Conservation (phyloP, 345 rosid genomes). For the Psidium friedrichsthalianum region DNA sequence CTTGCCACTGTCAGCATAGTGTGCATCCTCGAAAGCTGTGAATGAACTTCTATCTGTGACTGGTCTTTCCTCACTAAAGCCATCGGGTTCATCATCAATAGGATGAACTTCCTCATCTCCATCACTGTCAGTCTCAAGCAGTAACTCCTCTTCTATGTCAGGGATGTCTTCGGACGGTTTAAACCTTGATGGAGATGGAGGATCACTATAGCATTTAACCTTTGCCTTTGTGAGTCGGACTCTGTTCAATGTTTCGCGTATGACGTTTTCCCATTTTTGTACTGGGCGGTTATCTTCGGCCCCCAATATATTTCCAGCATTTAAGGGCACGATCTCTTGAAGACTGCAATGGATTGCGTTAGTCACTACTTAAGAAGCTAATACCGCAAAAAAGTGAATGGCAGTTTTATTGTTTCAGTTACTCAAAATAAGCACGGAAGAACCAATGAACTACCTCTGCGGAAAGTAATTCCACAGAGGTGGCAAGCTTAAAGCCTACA, state of each 20-base stretch:
- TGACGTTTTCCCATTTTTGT: constrained; percentile 73
- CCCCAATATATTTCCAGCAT: constrained; percentile 90
- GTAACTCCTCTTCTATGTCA: constrained; percentile 54
- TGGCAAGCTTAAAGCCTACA: not conserved
- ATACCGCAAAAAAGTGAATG: not conserved
- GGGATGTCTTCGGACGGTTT: constrained; percentile 55
- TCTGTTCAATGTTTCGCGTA: constrained; percentile 63
- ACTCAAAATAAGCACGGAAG: not conserved
- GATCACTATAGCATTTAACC: constrained; percentile 82
- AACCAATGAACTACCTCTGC: not conserved
- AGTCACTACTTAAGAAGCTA: not conserved
- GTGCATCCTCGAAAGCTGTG: not conserved
- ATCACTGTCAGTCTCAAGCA: constrained; percentile 70
- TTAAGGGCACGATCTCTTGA: constrained; percentile 92
- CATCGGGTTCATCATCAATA: constrained; percentile 39
- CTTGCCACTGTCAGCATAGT: constrained; percentile 5
- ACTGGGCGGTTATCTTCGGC: constrained; percentile 84
- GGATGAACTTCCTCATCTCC: constrained; percentile 77
- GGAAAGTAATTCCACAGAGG: not conserved
- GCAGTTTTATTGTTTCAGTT: not conserved
- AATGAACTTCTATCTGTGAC: not conserved
- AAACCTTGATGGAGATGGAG: constrained; percentile 83
- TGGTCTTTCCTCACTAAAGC: constrained; percentile 9
- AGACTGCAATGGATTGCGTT: constrained; percentile 28
- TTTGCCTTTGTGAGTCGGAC: constrained; percentile 29